Evolutionary conservation across 768 basidiomycete species (phyloP), one percentile per base, ranked within the genome.

Genomic region (Boletus pseudopeckii): DNA sequence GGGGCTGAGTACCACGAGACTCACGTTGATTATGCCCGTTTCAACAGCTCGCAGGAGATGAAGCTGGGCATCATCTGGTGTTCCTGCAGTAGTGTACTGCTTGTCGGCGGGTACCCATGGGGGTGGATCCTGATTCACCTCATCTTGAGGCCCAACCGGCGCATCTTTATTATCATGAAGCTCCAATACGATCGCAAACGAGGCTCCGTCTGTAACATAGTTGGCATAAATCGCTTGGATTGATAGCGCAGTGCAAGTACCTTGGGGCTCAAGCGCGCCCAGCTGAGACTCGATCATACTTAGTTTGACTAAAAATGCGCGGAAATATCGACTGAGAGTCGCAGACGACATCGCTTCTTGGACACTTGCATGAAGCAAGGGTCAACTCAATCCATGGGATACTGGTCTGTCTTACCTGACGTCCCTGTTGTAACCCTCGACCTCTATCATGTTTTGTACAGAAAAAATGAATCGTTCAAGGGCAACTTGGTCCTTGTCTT

Each of bases 391-490:
- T 47, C 3, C 24, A 49, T 17, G 40, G 7, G 36, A 37, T 26
- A 10, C 13, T 26, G 30, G 32, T 33, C 43, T 4, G 42, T 56
- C 66, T 52, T 58, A 88, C 90, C 81, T 80, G 18, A 80, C 80
- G 57, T 89, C 84, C 64, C 84, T 88, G 66, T 88, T 79, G 71
- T 80, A 87, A 0, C 76, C 60, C 57, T 88, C 87, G 28, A 90
- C 79, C 50, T 84, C 67, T 28, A 92, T 80, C 82, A 95, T 86
- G 67, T 80, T 88, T 55, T 87, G 84, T n/a, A 96, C 68, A 22
- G 91, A 84, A 68, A 97, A 92, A 18, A 96, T 80, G 69, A 90
- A 97, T 3, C 94, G 81, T 67, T 98, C 95, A n/a, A 97, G 72
- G 15, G 92, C 80, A 22, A 85, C 75, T 55, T 92, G 85, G 10